These are phyloP conservation scores for Dioszegia hungarica DNA, from an alignment of 768 basidiomycete species.

Conservation along the genomic window DNA sequence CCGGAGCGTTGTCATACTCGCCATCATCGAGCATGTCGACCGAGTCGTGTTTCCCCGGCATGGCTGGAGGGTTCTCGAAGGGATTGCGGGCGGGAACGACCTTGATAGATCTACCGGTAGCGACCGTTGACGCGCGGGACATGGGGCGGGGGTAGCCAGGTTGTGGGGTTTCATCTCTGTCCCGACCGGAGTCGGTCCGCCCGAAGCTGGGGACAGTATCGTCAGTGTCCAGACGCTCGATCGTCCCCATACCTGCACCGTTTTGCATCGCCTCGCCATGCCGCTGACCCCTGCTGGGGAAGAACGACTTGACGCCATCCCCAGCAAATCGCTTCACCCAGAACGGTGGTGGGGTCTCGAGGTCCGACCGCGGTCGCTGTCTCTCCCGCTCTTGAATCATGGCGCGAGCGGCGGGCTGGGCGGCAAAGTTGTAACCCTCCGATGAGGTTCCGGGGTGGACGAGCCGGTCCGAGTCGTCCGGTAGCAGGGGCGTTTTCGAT, in stretches of 20 bases:
- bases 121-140: slow-evolving; percentile 35
- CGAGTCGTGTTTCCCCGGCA: slow-evolving; percentile 14
- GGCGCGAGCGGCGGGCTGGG: neutral
- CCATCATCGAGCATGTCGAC: slow-evolving; percentile 9
- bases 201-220: slow-evolving; percentile 28
- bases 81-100: neutral
- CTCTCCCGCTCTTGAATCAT: neutral
- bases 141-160: slow-evolving; percentile 35
- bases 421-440: slow-evolving; percentile 20
- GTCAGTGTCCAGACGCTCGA: slow-evolving; percentile 4
- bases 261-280: slow-evolving; percentile 23
- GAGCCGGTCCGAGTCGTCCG: slow-evolving; percentile 10
- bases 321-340: slow-evolving; percentile 37
- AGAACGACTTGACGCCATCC: slow-evolving; percentile 16
- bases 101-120: slow-evolving; percentile 11
- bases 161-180: neutral
- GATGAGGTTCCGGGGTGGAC: slow-evolving; percentile 18
- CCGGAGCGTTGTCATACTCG: neutral
- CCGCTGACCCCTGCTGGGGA: slow-evolving; percentile 28
- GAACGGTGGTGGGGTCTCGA: slow-evolving; percentile 22
- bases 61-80: slow-evolving; percentile 1
- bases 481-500: slow-evolving; percentile 4
- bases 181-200: neutral
- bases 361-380: neutral
- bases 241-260: slow-evolving; percentile 3